phyloP scores from a whole-genome alignment of 352 stramenopile genomes.

The Pelagophyceae sp. region DNA sequence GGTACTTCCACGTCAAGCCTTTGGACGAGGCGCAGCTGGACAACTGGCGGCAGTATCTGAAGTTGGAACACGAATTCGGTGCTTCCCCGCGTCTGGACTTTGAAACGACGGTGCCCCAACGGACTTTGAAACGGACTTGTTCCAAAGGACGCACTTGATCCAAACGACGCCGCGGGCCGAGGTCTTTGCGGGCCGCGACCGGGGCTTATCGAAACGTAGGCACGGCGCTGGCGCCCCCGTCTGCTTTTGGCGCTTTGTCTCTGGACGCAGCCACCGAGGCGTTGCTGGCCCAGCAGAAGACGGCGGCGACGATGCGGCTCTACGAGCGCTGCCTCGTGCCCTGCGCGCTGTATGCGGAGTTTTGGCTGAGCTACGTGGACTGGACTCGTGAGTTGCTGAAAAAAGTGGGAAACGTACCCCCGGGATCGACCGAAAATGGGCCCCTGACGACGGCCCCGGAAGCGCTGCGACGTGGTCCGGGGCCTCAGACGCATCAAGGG shows the following conservation, averaged over 20 bases:
- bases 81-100: too few species aligned
- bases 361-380: slow-evolving; percentile 25
- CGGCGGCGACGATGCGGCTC: neutral
- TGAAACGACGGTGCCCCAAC: too few species aligned
- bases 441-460: neutral
- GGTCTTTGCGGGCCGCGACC: too few species aligned
- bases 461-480: neutral
- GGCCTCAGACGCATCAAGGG: neutral
- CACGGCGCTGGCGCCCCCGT: too few species aligned
- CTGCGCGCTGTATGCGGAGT: slow-evolving; percentile 28
- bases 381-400: neutral
- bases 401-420: too few species aligned
- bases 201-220: too few species aligned
- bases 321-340: slow-evolving; percentile 31
- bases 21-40: slow-evolving; percentile 24
- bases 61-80: slow-evolving; percentile 15
- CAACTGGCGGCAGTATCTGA: slow-evolving; percentile 28
- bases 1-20: slow-evolving; percentile 32
- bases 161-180: too few species aligned
- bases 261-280: too few species aligned
- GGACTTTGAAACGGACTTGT: too few species aligned
- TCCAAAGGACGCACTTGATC: too few species aligned
- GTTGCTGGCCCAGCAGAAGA: too few species aligned
- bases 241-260: too few species aligned
- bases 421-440: neutral